Percentiles rank a stretch among this genome's conserved stretches.
Conservation (phyloP, 345 rosid genomes). For the Lepidium sativum region DNA sequence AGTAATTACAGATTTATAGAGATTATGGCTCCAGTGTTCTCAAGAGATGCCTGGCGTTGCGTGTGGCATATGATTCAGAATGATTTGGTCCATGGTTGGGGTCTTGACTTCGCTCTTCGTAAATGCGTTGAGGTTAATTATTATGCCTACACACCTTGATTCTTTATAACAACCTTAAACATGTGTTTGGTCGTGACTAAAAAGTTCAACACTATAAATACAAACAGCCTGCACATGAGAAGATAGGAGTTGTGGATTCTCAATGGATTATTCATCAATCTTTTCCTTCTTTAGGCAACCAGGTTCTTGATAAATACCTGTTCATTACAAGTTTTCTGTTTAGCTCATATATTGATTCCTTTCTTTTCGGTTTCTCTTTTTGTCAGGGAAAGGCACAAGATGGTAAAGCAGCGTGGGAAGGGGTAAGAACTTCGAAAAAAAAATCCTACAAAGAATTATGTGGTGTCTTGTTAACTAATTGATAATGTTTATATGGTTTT, state of each 20-base stretch:
- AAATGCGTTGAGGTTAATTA: conserved; percentile 68
- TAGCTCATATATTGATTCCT: background rate
- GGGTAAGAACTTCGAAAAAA: conserved; percentile 39
- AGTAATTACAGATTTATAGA: conserved; percentile 64
- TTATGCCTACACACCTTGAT: background rate
- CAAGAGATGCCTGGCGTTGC: conserved; percentile 94
- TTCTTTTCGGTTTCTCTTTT: background rate
- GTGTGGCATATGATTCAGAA: conserved; percentile 99
- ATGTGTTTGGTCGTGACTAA: background rate
- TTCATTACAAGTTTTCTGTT: background rate
- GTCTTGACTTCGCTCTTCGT: conserved; percentile 89
- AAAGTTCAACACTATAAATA: background rate
- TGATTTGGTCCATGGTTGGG: conserved; percentile 99
- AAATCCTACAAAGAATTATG: background rate
- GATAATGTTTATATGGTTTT: conserved; percentile 5
- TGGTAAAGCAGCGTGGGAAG: conserved; percentile 80
- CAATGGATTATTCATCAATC: conserved; percentile 92
- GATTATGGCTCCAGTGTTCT: conserved; percentile 99
- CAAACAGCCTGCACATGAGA: conserved; percentile 92
- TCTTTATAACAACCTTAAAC: background rate
- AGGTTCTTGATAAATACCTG: conserved; percentile 37
- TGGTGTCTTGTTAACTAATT: conserved; percentile 2
- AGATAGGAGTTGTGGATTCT: conserved; percentile 94
- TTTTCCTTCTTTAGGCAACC: conserved; percentile 83
- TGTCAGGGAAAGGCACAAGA: conserved; percentile 51